Conservation (phyloP, 148 eudicot genomes). For the Nepenthes gracilis region DNA sequence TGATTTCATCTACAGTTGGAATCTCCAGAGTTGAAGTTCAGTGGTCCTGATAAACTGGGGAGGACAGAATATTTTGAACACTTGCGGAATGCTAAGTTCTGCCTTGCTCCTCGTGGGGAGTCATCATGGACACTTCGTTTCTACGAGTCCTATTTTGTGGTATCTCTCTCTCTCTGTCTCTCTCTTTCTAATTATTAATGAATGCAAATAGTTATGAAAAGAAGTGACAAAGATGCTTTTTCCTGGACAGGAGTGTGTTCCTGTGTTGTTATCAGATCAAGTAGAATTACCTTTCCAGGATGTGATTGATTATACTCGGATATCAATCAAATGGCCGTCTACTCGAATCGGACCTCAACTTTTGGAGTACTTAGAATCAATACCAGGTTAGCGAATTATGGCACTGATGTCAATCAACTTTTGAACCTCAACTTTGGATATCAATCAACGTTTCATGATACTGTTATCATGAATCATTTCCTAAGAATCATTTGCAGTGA, state of each 20-base stretch:
- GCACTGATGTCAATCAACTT: not conserved
- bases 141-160: conserved; percentile 95
- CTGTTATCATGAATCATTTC: too few species aligned
- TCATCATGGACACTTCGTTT: conserved; percentile 98
- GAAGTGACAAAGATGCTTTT: conserved; percentile 3
- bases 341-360: conserved; percentile 64
- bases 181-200: not conserved
- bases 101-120: conserved; percentile 97
- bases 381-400: conserved; percentile 45
- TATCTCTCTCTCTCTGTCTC: conserved; percentile 19
- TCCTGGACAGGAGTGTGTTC: conserved; percentile 80
- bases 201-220: not conserved
- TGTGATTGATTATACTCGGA: conserved; percentile 64
- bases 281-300: conserved; percentile 91
- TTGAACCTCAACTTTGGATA: not conserved
- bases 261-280: conserved; percentile 80
- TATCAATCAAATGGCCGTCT: conserved; percentile 94
- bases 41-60: conserved; percentile 77
- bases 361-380: conserved; percentile 75
- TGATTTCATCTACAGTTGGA: conserved; percentile 78
- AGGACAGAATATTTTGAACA: conserved; percentile 77
- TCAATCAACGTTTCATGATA: not conserved
- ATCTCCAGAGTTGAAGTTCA: conserved; percentile 95
- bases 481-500: too few species aligned
- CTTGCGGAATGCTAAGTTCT: conserved; percentile 90